These are phyloP conservation scores for Jacaranda copaia DNA, from an alignment of 257 asterid genomes.

Conservation along the genomic window DNA sequence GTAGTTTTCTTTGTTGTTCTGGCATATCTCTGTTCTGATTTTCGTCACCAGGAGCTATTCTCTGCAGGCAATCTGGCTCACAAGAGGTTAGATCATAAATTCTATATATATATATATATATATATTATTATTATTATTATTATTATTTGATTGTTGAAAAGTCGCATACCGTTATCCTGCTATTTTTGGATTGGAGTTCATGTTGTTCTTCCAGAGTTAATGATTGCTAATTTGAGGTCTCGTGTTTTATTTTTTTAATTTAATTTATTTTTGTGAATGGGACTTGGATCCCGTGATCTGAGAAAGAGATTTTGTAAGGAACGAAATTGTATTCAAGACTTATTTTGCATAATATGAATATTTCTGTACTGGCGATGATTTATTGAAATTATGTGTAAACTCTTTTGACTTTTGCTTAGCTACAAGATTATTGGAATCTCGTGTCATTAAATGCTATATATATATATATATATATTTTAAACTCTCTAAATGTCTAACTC, in stretches of 20 bases:
- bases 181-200: not conserved
- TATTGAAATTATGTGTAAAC: constrained; percentile 16
- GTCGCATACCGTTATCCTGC: not conserved
- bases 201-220: constrained; percentile 16
- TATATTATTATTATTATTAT: no score
- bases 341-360: constrained; percentile 7
- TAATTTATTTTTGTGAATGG: not conserved
- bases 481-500: not conserved
- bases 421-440: constrained; percentile 5
- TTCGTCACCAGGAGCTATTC: constrained; percentile 33
- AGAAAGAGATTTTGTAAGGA: not conserved
- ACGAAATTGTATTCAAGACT: not conserved
- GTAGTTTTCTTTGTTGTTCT: not conserved
- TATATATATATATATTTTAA: no score
- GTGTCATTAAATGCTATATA: not conserved
- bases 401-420: constrained; percentile 2
- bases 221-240: constrained; percentile 17
- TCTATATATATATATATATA: no score
- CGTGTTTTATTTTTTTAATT: not conserved
- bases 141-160: not conserved
- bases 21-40: constrained; percentile 1
- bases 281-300: constrained; percentile 29
- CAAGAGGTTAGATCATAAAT: constrained; percentile 53
- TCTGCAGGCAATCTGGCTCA: constrained; percentile 68
- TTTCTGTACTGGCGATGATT: not conserved